Evolutionary conservation across 177 flowering plant species (phyloP), one percentile per base, ranked within the genome.

Genomic region (Telopea speciosissima): DNA sequence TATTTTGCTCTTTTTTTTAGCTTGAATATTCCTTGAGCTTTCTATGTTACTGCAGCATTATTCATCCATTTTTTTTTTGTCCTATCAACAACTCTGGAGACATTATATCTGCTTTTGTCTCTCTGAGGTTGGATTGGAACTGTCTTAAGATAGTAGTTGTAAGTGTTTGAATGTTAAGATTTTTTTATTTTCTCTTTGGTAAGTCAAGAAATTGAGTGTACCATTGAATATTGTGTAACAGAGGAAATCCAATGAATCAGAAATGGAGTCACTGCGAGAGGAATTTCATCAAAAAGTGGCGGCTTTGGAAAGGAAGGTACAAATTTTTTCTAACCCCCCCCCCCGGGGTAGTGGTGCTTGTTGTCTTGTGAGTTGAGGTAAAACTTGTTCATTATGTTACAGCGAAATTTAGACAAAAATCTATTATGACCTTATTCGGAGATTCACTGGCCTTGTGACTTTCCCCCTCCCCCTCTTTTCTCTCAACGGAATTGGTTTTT

Each of bases 241-340:
- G 99, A 82, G 86, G 70, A 91, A 88, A 80, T 83, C 96, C 65
- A 85, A 76, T 86, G 98, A 93, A 49, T 86, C 90, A 14, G 98
- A 91, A 84, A 67, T 81, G 63, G 99, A 96, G 77, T 82, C 95
- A 68, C 78, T 96, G 74, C 85, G 97, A 70, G 98, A 93, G 78
- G 98, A 93, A 80, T 93, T 86, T 79, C 99, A 93, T 81, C 99
- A 96, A 74, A 88, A 89, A 71, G 91, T 96, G 68, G 79, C 97
- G 73, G 70, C 90, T 77, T 92, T 96, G 80, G 99, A 96, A 77
- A 87, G 97, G 72, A 96, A 90, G 99, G 99, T 93, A 76, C 45
- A 56, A 5, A 14, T 24, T 54, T 11, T 26, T 67, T 36, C 40
- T 28, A 28, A 28, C 2, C 33, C 33, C 33, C 33, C 33, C 33